Conservation (phyloP, 805 yeast species). For the Saturnispora zaruensis region DNA sequence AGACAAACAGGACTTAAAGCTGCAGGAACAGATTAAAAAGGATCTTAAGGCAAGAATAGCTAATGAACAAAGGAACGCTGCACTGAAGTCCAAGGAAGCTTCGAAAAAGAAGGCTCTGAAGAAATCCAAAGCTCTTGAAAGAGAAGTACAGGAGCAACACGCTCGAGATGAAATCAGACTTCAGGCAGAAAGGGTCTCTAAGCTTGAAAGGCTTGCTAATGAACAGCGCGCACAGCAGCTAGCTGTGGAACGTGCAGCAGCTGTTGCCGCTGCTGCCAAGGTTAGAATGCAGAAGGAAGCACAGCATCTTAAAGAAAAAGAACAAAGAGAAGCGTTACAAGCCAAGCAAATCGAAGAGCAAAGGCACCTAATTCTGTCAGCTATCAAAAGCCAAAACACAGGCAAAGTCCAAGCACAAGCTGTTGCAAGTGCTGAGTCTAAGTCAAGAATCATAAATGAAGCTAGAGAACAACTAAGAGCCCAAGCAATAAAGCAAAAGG, state of each 20-base stretch:
- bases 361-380: background rate
- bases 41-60: slow-evolving; percentile 1
- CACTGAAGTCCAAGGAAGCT: background rate
- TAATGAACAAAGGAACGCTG: slow-evolving; percentile 3
- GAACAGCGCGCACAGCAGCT: slow-evolving; percentile 3
- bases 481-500: slow-evolving; percentile 4
- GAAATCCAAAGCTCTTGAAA: slow-evolving; percentile 2
- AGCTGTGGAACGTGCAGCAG: background rate
- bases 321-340: background rate
- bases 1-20: background rate
- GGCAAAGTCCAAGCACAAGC: background rate
- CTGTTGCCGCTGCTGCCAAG: background rate
- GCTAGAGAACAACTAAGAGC: slow-evolving; percentile 9
- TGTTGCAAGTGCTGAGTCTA: background rate
- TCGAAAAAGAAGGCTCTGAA: slow-evolving; percentile 3
- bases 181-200: slow-evolving; percentile 2
- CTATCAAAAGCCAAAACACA: background rate
- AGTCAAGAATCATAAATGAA: slow-evolving; percentile 4
- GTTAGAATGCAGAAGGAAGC: background rate
- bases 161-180: slow-evolving; percentile 5
- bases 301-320: background rate
- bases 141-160: slow-evolving; percentile 4
- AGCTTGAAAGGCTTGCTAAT: background rate
- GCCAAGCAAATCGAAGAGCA: background rate
- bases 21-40: slow-evolving; percentile 4